Conservation (phyloP, 768 basidiomycete genomes). For the Trametes meyenii region DNA sequence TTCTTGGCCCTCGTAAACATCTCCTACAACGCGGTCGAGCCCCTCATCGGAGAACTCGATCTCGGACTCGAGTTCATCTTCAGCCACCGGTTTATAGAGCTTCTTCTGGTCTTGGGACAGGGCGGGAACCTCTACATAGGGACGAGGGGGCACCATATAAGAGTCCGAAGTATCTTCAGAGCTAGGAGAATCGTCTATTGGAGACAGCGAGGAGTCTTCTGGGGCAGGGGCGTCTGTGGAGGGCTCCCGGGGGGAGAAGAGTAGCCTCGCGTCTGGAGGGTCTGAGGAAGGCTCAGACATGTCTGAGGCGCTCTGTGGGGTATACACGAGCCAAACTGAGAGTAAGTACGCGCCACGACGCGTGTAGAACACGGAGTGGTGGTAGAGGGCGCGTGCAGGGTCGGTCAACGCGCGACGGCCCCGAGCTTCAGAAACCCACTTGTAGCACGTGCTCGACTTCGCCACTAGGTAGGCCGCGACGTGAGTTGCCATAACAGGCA, state of each 20-base stretch:
- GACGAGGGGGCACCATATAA: not conserved
- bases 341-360: conserved; percentile 17
- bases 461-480: not conserved
- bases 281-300: conserved; percentile 19
- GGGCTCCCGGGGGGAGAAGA: conserved; percentile 12
- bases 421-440: not conserved
- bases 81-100: conserved; percentile 13
- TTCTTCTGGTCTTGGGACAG: conserved; percentile 7
- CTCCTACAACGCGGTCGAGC: conserved; percentile 53
- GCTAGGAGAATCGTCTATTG: not conserved
- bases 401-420: conserved; percentile 5
- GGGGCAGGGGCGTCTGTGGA: conserved; percentile 11
- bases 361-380: conserved; percentile 5
- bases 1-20: conserved; percentile 44
- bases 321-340: not conserved
- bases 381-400: conserved; percentile 2
- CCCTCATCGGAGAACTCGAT: conserved; percentile 20
- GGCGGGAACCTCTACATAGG: conserved; percentile 11
- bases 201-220: conserved; percentile 4
- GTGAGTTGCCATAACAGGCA: conserved; percentile 9
- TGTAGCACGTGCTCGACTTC: conserved; percentile 4
- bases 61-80: conserved; percentile 18
- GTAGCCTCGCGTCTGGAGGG: not conserved
- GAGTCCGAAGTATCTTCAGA: not conserved
- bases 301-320: not conserved